Evolutionary conservation across 108 stramenopile genomes (phyloP), one percentile per base, ranked within the genome.

Genomic region (Chaetoceros muelleri): DNA sequence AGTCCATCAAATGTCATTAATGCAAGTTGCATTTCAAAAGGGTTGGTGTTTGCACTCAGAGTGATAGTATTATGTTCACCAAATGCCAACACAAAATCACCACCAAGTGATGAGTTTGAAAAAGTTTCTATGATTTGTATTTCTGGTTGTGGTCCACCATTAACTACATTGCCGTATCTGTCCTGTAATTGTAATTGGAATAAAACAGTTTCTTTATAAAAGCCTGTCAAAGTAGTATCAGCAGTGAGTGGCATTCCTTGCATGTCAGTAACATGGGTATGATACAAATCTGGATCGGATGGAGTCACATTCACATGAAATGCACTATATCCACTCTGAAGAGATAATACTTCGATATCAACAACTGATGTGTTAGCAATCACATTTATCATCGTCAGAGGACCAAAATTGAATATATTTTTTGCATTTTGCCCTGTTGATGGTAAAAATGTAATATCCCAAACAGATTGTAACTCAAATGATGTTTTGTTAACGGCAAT

Each of bases 51-150:
- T 30, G 48, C 67, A 47, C 46, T 29, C 26, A 72, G 30, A 13
- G 40, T 54, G 24, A 69, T 28, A 16, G 20, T 60, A 13, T 49
- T 45, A n/a, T n/a, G n/a, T 8, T 58, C 75, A 20, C 61, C 53
- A 44, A 70, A 71, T 19, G 76, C 54, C 1, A 85, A 60, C 18
- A 59, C 68, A 46, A 85, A 82, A 25, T 30, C 50, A 16, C 84
- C 84, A 22, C 44, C 49, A 0, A 85, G 46, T 25, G 59, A 49
- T 25, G 64, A 70, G 7, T 48, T 53, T n/a, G 66, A 48, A 8
- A 54, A 64, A 16, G 77, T 73, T 60, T 81, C 80, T 25, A 87
- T 74, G 30, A 87, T 78, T 63, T 87, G 85, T 8, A 79, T 65
- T 65, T 87, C 85, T 27, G 53, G 50, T 20, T 70, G 44, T 2